These are phyloP conservation scores for Emergomyces africanus DNA, from an alignment of 2,329 filamentous ascomycete species.

Conservation along the genomic window DNA sequence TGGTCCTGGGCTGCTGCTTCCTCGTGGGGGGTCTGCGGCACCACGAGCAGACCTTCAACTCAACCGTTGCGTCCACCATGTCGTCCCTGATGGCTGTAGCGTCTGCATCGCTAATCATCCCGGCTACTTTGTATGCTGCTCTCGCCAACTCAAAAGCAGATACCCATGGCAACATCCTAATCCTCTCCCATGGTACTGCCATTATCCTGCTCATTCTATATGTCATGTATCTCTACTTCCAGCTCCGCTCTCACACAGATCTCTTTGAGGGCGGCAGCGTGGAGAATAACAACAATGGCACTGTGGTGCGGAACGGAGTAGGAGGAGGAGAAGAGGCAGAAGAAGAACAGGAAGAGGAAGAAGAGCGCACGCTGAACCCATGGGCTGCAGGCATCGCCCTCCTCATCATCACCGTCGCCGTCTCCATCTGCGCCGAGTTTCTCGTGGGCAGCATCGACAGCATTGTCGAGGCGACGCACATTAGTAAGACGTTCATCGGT, in stretches of 20 bases:
- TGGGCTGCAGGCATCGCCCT: conserved; percentile 53
- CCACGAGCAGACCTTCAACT: conserved; percentile 51
- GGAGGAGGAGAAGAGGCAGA: conserved; percentile 7
- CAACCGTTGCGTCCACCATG: conserved; percentile 39
- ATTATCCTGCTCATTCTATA: conserved; percentile 65
- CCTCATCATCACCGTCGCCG: conserved; percentile 55
- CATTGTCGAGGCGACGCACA: conserved; percentile 54
- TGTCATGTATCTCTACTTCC: conserved; percentile 64
- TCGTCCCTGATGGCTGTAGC: conserved; percentile 62
- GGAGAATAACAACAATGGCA: conserved; percentile 16
- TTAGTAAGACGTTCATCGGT: conserved; percentile 72
- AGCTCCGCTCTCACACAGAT: conserved; percentile 59
- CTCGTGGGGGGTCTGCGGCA: conserved; percentile 59
- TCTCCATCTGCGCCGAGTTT: conserved; percentile 64
- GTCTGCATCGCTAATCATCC: conserved; percentile 66
- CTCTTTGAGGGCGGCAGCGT: conserved; percentile 47
- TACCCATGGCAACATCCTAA: conserved; percentile 43
- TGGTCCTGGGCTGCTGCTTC: conserved; percentile 75
- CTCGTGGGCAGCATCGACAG: conserved; percentile 64
- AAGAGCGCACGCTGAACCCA: conserved; percentile 45
- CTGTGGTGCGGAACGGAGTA: background rate
- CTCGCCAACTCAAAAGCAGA: conserved; percentile 35
- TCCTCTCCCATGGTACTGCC: conserved; percentile 62
- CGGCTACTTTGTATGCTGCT: conserved; percentile 59
- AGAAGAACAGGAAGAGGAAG: conserved; percentile 28